Base-by-base conservation (phyloP, 2,329 filamentous ascomycete species). In the Xenoacremonium recifei region DNA sequence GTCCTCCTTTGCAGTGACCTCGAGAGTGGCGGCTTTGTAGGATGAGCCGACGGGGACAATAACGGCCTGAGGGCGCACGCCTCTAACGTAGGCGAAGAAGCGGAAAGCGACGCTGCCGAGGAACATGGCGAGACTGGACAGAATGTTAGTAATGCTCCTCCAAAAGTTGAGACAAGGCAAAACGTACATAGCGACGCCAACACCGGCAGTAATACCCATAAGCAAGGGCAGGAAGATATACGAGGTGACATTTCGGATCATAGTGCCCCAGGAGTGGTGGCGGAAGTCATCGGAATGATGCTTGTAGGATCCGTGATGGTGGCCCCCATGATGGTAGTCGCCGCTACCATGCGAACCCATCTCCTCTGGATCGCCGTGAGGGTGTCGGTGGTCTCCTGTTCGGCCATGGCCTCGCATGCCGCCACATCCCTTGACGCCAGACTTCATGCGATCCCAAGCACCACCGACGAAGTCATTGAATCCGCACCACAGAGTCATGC, bases 201-300 rank as follows among this genome's bases (percentile, higher is more conserved):
- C 75, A 57, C 85, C 86, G 33, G 83, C 82, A 18, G 80, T 73
- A 49, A 89, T 74, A 44, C 86, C 86, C 49, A 88, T 74, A 39
- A 85, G 66, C 39, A 88, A 72, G 2, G 86, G 85, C 29, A 89
- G 70, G 35, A 89, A 62, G 33, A 89, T 75, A 47, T 84, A 79
- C 27, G 80, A 70, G 48, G 77, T 71, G 37, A 85, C 71, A 53
- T 77, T 77, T 56, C 72, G 71, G 35, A 81, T 50, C 19, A 81
- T 63, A 46, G 71, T 66, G 39, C 68, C 62, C 66, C 77, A 75
- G 41, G 54, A 60, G 51, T 62, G 60, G 39, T 63, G 48, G 46
- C 51, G 58, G 25, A 44, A 46, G 21, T 43, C 43, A 33, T 58
- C 40, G 36, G 39, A 57, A 47, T 61, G 29, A 21, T 35, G 45